Percentiles rank a stretch among this genome's conserved stretches.
Evolutionary conservation across 2,329 filamentous ascomycete genomes (phyloP).

Genomic region (Herpomyces periplanetae): DNA sequence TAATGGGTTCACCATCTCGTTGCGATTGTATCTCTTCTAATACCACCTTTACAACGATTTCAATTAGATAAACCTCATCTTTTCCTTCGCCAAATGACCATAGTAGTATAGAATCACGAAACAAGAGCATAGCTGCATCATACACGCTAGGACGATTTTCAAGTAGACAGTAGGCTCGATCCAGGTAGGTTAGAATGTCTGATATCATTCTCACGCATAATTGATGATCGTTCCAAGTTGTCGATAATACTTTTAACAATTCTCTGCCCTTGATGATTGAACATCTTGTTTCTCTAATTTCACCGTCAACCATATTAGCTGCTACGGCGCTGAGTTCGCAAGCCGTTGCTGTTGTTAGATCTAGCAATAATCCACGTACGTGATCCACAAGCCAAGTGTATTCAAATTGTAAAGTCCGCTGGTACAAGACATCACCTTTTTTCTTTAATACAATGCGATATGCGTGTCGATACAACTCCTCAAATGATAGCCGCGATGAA

Average conservation of each 20-base stretch:
- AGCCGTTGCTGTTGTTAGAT: no score
- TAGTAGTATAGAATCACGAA: slow-evolving; percentile 45
- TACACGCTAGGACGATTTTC: slow-evolving; percentile 38
- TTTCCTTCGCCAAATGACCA: slow-evolving; percentile 12
- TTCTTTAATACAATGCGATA: slow-evolving; percentile 80
- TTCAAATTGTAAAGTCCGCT: slow-evolving; percentile 40
- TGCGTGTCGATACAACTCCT: slow-evolving; percentile 65
- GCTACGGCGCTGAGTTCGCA: slow-evolving; percentile 25
- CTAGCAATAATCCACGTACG: slow-evolving; percentile 27
- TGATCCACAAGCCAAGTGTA: slow-evolving; percentile 33
- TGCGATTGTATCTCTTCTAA: slow-evolving; percentile 79
- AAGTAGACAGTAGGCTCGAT: slow-evolving; percentile 41
- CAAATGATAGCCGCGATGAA: slow-evolving; percentile 59
- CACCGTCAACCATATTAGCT: slow-evolving; percentile 41
- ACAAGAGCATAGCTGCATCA: slow-evolving; percentile 43
- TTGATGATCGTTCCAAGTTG: slow-evolving; percentile 58
- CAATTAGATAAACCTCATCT: slow-evolving; percentile 16
- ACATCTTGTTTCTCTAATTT: no score
- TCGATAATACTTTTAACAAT: slow-evolving; percentile 33
- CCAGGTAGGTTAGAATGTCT: slow-evolving; percentile 90
- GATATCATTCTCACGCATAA: slow-evolving; percentile 84
- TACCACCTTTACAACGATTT: slow-evolving; percentile 39
- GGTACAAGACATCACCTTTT: slow-evolving; percentile 42
- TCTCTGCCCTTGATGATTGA: no score
- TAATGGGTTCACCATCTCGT: slow-evolving; percentile 51